Base-by-base conservation (phyloP, 2,329 filamentous ascomycete species). In the Intubia oerlemansii region DNA sequence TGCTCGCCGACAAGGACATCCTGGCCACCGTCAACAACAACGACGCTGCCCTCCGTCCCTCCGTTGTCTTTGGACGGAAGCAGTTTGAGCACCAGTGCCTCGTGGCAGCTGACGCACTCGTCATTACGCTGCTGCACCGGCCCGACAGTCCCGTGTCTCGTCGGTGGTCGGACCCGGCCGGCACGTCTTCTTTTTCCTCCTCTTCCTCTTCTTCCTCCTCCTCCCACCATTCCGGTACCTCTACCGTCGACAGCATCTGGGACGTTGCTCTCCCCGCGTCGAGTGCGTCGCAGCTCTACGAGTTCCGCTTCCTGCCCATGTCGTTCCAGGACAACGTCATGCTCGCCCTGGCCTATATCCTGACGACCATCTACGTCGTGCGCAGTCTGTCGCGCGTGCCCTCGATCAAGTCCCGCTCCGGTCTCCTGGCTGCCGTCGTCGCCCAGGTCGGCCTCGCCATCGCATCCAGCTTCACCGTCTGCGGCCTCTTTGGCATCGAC, bases 41-140 rank as follows among this genome's bases (percentile, higher is more conserved):
- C 35, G 80, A 82, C 43, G 56, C 81, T 24, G 80, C 75, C 1
- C 51, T 85, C 17, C 64, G 76, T 8, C 77, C 79, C 41, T 78
- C 75, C 3, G 79, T 78, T 29, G 76, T 84, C 12, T 81, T 85
- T 39, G 79, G 76, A 33, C 78, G 78, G n/a, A 82, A 84, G 43
- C 59, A 62, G 4, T 84, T 81, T 38, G 62, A 71, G 32, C 66
- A 76, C 32, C 62, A 66, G 9, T 62, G 56, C 29, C 56, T 85
- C 3, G 54, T 71, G 15, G 75, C 75, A 5, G 77, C 74, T 2
- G 78, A 85, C 50, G 74, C 78, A 3, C 55, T 85, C 5, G 77
- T 85, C 31, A 70, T 85, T 34, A 82, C 77, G 6, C 51, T 85
- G 6, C 62, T 84, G 34, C 73, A 82, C 42, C 63, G 63, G 21